Conservation (phyloP, 139 green algal genomes). For the Closterium sp. region DNA sequence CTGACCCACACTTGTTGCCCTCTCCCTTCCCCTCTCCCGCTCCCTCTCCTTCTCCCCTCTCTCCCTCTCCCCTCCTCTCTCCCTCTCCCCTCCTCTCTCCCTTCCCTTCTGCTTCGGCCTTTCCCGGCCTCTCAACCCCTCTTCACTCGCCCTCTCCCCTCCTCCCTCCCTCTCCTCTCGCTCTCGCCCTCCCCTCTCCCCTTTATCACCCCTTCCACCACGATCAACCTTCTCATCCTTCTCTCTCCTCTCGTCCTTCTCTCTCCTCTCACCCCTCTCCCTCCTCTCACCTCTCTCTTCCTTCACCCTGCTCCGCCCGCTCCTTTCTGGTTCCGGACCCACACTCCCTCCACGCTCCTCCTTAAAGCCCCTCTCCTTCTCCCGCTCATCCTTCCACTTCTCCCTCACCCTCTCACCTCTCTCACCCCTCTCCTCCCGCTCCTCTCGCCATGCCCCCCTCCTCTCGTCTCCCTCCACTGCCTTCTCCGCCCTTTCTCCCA, state of each 20-base stretch:
- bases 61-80: not conserved
- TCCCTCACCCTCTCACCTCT: not conserved
- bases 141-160: not conserved
- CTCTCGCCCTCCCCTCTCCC: not conserved
- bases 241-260: not conserved
- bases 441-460: not conserved
- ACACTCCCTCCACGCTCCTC: not conserved
- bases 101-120: not conserved
- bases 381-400: not conserved
- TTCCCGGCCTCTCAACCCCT: not conserved
- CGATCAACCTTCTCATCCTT: not conserved
- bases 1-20: not conserved
- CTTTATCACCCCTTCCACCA: not conserved
- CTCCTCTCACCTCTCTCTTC: constrained; percentile 16
- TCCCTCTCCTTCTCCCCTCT: not conserved
- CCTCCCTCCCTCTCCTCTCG: not conserved
- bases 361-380: not conserved
- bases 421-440: not conserved
- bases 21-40: not conserved
- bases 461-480: not conserved
- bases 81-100: no score
- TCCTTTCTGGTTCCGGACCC: not conserved
- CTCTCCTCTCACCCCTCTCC: not conserved
- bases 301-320: not conserved
- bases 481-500: not conserved